phyloP scores from a whole-genome alignment of 2,329 filamentous ascomycete genomes.

The Neofusicoccum ribis region DNA sequence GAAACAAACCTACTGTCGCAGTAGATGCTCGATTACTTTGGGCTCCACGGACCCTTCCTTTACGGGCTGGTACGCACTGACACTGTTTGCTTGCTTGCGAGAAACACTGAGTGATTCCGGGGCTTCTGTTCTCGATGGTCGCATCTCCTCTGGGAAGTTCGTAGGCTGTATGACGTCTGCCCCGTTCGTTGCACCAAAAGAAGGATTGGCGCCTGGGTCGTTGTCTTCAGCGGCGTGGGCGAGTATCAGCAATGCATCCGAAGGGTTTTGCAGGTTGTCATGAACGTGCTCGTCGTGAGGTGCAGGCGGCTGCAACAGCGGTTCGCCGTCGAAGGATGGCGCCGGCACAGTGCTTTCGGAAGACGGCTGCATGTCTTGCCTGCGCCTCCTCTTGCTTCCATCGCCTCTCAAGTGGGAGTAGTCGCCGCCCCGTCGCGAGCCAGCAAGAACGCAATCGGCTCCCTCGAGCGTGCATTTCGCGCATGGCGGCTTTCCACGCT shows the following conservation, averaged over 20 bases:
- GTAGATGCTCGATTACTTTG: neutral
- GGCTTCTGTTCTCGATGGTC: neutral
- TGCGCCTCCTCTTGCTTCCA: neutral
- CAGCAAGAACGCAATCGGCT: conserved; percentile 11
- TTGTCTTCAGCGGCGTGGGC: conserved; percentile 19
- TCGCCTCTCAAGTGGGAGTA: conserved; percentile 13
- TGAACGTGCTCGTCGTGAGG: neutral
- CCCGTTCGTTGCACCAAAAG: neutral
- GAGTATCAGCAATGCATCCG: conserved; percentile 16
- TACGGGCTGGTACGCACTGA: neutral
- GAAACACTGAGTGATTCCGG: neutral
- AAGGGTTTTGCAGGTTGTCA: conserved; percentile 15
- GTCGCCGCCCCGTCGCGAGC: conserved; percentile 16
- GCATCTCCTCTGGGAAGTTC: neutral
- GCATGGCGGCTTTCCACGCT: conserved; percentile 19
- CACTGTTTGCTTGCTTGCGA: no score
- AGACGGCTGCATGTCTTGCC: neutral
- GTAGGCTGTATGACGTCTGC: neutral
- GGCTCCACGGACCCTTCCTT: neutral
- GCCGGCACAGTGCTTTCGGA: no score
- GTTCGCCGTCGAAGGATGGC: neutral
- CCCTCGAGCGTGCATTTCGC: conserved; percentile 19
- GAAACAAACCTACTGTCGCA: neutral
- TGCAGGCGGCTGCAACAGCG: neutral
- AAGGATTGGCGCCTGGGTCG: no score